Evolutionary conservation across 352 stramenopile species (phyloP).

Genomic region (Peronospora destructor): DNA sequence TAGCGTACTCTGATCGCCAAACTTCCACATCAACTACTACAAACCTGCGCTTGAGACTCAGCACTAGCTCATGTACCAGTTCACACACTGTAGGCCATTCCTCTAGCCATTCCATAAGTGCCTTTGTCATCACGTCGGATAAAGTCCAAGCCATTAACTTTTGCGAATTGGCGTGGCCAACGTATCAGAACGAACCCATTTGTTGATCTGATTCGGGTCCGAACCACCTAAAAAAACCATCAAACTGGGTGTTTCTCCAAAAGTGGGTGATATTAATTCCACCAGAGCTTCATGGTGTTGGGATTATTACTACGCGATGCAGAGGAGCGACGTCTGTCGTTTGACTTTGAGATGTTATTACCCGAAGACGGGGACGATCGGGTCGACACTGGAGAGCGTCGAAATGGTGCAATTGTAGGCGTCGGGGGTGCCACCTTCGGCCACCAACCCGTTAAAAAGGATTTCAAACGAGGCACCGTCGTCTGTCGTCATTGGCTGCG

Average conservation of each 20-base stretch:
- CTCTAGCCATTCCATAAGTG: conserved; percentile 65
- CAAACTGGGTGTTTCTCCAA: background rate
- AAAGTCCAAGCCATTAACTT: too few species aligned
- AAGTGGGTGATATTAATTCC: background rate
- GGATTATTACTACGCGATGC: conserved; percentile 71
- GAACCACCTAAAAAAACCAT: too few species aligned
- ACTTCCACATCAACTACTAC: background rate
- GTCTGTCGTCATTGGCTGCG: conserved; percentile 97
- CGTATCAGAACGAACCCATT: too few species aligned
- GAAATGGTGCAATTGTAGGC: conserved; percentile 31
- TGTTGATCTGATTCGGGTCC: background rate
- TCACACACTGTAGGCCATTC: conserved; percentile 70
- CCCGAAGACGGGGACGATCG: conserved; percentile 55
- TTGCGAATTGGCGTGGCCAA: background rate
- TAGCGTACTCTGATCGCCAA: background rate
- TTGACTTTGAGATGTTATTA: conserved; percentile 81
- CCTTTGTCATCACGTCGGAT: conserved; percentile 13
- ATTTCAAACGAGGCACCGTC: conserved; percentile 90
- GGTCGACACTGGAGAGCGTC: conserved; percentile 25
- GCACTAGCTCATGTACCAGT: conserved; percentile 62
- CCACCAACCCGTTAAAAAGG: conserved; percentile 49
- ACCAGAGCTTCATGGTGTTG: conserved; percentile 46
- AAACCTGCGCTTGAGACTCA: conserved; percentile 74
- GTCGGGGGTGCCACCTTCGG: conserved; percentile 36
- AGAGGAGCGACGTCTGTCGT: conserved; percentile 68